Conservation (phyloP, 2,329 filamentous ascomycete genomes). For the Xylogone sp. region DNA sequence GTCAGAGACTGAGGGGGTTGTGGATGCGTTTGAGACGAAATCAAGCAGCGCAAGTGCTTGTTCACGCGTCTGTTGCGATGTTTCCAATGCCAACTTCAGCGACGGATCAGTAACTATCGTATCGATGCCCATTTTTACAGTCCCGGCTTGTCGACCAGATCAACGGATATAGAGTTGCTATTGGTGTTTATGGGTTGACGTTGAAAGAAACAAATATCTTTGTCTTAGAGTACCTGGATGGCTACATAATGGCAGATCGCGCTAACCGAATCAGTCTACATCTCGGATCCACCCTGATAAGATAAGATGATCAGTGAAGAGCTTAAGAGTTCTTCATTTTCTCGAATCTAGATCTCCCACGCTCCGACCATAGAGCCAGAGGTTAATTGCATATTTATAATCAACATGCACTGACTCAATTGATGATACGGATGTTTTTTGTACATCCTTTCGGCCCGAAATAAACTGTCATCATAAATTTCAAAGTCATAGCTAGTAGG, state of each 20-base stretch:
- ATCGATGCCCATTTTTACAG: constrained; percentile 45
- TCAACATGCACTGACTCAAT: no score
- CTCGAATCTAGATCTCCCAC: no score
- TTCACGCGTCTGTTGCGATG: constrained; percentile 68
- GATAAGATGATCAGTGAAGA: not conserved
- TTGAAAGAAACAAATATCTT: not conserved
- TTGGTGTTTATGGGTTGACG: not conserved
- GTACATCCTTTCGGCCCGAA: no score
- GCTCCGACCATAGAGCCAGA: no score
- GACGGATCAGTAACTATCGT: constrained; percentile 60
- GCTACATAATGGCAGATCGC: not conserved
- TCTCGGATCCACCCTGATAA: not conserved
- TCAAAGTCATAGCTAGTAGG: no score
- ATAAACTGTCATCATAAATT: no score
- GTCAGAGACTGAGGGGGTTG: constrained; percentile 40
- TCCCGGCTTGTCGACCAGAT: not conserved
- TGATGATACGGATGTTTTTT: no score
- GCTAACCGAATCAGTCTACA: not conserved
- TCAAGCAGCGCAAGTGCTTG: constrained; percentile 67
- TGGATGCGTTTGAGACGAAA: constrained; percentile 51
- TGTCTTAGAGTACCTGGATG: not conserved
- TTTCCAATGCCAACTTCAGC: constrained; percentile 65
- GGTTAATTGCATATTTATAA: no score
- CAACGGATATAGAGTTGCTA: not conserved
- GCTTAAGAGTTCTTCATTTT: no score